Evolutionary conservation across 2,329 filamentous ascomycete genomes (phyloP).

Genomic region (Diaporthe citrichinensis): DNA sequence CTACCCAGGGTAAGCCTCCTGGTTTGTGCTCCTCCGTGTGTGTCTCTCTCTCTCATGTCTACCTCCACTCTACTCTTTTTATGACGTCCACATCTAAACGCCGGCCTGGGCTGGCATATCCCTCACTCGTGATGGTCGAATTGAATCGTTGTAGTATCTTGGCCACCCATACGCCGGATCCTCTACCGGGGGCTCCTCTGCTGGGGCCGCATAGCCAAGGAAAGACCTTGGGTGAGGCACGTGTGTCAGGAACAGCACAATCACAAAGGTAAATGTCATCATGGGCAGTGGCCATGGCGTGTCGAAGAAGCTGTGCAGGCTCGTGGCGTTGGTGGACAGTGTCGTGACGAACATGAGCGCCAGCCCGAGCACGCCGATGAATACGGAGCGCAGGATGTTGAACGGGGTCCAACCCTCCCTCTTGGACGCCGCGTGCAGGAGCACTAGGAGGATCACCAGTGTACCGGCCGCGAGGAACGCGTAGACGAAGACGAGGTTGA

Average conservation of each 20-base stretch:
- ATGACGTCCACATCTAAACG: background rate
- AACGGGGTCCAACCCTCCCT: constrained; percentile 48
- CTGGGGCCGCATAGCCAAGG: constrained; percentile 12
- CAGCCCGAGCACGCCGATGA: constrained; percentile 45
- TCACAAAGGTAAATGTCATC: constrained; percentile 47
- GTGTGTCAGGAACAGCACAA: constrained; percentile 44
- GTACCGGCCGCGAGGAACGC: constrained; percentile 48
- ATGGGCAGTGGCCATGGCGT: constrained; percentile 47
- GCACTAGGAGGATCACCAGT: constrained; percentile 48
- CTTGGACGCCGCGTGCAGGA: constrained; percentile 50
- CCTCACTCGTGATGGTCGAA: constrained; percentile 19
- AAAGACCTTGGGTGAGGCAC: constrained; percentile 42
- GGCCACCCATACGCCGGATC: constrained; percentile 8
- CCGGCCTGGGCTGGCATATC: background rate
- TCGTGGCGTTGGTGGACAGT: constrained; percentile 36
- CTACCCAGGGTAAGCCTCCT: background rate
- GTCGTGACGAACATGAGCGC: constrained; percentile 42
- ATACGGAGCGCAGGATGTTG: constrained; percentile 48
- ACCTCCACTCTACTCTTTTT: background rate
- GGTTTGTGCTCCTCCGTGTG: background rate
- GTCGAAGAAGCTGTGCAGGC: constrained; percentile 41
- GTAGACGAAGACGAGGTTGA: constrained; percentile 45
- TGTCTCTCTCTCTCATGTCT: background rate
- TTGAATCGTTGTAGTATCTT: constrained; percentile 20
- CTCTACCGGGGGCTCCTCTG: background rate